Evolutionary conservation across 2,329 filamentous ascomycete genomes (phyloP), one percentile per base, ranked within the genome.

Genomic region (Samsoniella hepiali): DNA sequence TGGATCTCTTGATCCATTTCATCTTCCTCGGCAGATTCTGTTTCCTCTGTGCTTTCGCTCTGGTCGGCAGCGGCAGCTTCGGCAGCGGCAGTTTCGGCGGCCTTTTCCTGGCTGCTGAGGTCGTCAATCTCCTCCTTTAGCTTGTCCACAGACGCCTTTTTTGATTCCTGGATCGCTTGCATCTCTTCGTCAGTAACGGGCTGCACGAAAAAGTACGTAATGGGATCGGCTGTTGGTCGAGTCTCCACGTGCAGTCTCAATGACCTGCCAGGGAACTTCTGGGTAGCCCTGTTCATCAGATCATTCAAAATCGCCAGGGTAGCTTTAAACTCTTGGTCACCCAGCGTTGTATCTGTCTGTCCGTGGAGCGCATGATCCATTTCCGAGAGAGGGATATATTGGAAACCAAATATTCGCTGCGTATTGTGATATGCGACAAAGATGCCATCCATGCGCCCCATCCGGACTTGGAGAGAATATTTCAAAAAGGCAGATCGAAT

Each of bases 371-470:
- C 85, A n/a, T 82, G 73, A 73, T 99, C 95, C 89, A 99, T 93
- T 72, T 99, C 95, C 4, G 85, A 74, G 15, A 98, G 77, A 64
- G 88, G 88, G 65, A 99, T 84, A 73, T 99, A 99, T 75, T 99
- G 95, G 75, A 99, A 99, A 6, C 95, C 95, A 73, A 99, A 99
- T 57, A 99, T 96, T 62, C 93, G 90, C 75, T 93, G 84, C 2
- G 93, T 91, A 73, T 99, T 99, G 79, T 99, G 95, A 73, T 88
- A 99, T 2, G 95, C 95, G 29, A 98, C 91, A 72, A 98, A 99
- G 57, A 98, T 97, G 61, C 95, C 95, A 72, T 99, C 94, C 96
- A 99, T 99, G 57, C 93, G 88, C 22, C 96, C 95, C 86, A 99
- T 96, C 51, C 95, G 91, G 34, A 94, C 96, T 76, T 99, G 95